Percentiles rank a stretch among this genome's conserved stretches.
phyloP scores from a whole-genome alignment of 1,284 basidiomycete species.

The Tilletia setariae region DNA sequence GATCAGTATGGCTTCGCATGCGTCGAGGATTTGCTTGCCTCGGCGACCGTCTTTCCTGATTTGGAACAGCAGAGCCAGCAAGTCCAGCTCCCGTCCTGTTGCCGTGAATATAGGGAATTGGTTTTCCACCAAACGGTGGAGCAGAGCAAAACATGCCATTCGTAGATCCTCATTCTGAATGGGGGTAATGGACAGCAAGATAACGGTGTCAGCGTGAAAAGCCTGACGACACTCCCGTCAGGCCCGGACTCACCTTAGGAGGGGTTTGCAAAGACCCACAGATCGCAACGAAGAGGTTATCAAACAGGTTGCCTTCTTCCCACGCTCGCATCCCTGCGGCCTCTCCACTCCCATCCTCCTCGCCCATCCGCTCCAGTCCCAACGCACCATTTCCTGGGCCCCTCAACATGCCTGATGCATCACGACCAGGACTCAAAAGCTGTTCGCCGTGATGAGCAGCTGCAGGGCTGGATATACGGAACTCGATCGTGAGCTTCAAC shows the following conservation, averaged over 20 bases:
- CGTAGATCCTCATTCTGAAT: constrained; percentile 20
- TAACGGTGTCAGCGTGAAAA: neutral
- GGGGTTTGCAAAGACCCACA: neutral
- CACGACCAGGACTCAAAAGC: constrained; percentile 15
- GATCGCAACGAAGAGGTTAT: constrained; percentile 13
- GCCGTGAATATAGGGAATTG: constrained; percentile 32
- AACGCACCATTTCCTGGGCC: constrained; percentile 12
- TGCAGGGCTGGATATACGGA: constrained; percentile 13
- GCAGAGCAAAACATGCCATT: constrained; percentile 31
- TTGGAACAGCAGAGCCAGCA: constrained; percentile 24
- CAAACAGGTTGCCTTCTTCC: constrained; percentile 15
- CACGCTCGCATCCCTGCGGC: constrained; percentile 14
- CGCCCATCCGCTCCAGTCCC: constrained; percentile 16
- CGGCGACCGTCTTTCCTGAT: neutral
- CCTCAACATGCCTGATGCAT: neutral
- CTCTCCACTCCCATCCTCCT: constrained; percentile 13
- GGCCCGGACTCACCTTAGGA: neutral
- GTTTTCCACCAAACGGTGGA: constrained; percentile 33
- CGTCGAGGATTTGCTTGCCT: constrained; percentile 8
- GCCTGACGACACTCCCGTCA: too few relatives aligned
- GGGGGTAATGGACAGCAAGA: neutral
- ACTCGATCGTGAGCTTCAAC: constrained; percentile 30
- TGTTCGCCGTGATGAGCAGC: neutral
- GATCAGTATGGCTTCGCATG: constrained; percentile 26
- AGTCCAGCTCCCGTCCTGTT: constrained; percentile 21